A percentile compares a stretch with the other conserved stretches of the same genome.
Conservation (phyloP, 169 alveolate species). For the Theileria sp. region DNA sequence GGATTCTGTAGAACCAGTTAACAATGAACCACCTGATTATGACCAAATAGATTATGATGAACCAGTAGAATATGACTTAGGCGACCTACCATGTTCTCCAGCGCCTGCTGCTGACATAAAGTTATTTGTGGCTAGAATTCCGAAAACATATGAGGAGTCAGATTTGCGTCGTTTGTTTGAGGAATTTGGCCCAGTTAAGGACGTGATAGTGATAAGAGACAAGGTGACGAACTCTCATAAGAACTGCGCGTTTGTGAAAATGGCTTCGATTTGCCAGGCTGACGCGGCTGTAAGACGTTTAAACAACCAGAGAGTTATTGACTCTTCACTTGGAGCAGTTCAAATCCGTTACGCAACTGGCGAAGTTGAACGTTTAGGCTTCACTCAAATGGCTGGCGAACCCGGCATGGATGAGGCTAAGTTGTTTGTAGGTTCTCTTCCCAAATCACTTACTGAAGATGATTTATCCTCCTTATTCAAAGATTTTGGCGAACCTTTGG, state of each 20-base stretch:
- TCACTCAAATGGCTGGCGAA: slow-evolving; percentile 76
- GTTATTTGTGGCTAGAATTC: slow-evolving; percentile 86
- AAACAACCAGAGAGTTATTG: slow-evolving; percentile 75
- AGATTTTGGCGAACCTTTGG: slow-evolving; percentile 83
- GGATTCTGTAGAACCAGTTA: background rate
- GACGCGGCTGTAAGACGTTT: slow-evolving; percentile 86
- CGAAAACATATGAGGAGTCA: slow-evolving; percentile 79
- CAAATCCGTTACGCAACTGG: slow-evolving; percentile 87
- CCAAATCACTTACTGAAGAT: slow-evolving; percentile 81
- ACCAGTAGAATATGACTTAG: background rate
- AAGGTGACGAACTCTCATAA: slow-evolving; percentile 83
- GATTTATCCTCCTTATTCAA: slow-evolving; percentile 77
- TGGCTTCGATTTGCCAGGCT: slow-evolving; percentile 88
- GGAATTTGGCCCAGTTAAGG: slow-evolving; percentile 85
- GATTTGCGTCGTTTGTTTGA: slow-evolving; percentile 79
- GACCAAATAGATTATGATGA: background rate
- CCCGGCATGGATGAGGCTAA: slow-evolving; percentile 86
- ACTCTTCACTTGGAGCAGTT: slow-evolving; percentile 82
- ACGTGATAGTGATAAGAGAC: slow-evolving; percentile 81
- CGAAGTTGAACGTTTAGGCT: slow-evolving; percentile 83
- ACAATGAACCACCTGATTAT: background rate
- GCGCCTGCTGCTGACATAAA: slow-evolving; percentile 89
- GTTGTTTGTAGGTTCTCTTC: slow-evolving; percentile 87
- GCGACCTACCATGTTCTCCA: slow-evolving; percentile 76
- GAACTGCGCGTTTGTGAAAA: slow-evolving; percentile 78